Evolutionary conservation across 2,329 filamentous ascomycete genomes (phyloP), one percentile per base, ranked within the genome.

Genomic region (Zymoseptoria crescenta): DNA sequence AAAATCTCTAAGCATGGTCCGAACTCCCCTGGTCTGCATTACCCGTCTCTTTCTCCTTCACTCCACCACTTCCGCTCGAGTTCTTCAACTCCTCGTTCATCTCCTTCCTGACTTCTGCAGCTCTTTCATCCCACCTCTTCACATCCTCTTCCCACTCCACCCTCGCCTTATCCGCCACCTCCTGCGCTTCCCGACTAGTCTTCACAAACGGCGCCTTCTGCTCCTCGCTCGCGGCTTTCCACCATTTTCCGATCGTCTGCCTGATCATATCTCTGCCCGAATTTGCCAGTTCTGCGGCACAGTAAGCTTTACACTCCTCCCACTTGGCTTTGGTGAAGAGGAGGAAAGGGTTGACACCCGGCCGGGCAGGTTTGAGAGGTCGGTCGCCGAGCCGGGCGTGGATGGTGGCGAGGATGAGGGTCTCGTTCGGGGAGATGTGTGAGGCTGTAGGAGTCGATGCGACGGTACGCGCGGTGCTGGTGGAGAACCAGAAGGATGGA

Each of bases 241-340:
- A 99, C 86, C 94, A 92, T 70, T 88, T 87, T 28, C 92, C 92
- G 8, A 94, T 84, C 72, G 91, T 90, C 55, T 86, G 83, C 35
- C 94, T 88, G 58, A 97, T 88, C 69, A 96, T 90, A 68, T 86
- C 81, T 49, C 83, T 80, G 1, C 80, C 77, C 2, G 81, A 82
- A 67, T 91, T 95, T 6, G 87, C 85, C 50, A 9, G 83, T 87
- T 30, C 81, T 3, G 82, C 78, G 57, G 82, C 81, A 68, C 87
- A 88, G 68, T 87, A 81, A 3, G 81, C 75, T 69, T 85, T 86
- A 65, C 81, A 83, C 48, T 77, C 76, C 51, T 80, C 77, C 84
- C 84, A 87, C 63, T 82, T 80, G 68, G 85, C 86, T 66, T 91
- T 95, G 71, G 91, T 93, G 75, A 89, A 99, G 54, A 96, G 81